A percentile compares a stretch with the other conserved stretches of the same genome.
Evolutionary conservation across 2,329 filamentous ascomycete genomes (phyloP).

Genomic region (Ceratocystis albifundus): DNA sequence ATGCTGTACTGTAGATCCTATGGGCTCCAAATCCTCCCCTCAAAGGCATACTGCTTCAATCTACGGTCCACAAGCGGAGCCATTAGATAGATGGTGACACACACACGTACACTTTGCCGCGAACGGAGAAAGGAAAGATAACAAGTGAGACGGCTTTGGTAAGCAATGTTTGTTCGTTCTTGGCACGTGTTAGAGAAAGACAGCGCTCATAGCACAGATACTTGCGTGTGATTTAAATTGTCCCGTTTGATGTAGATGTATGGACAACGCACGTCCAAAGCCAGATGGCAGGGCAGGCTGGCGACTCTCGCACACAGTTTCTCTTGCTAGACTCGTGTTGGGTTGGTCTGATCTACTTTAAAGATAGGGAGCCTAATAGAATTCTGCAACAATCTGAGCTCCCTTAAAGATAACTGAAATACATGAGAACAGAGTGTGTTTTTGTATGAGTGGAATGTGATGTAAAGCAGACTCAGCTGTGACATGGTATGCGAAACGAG

Average conservation of each 20-base stretch:
- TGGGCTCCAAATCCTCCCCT: background rate
- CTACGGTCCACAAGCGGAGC: background rate
- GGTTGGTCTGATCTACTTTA: background rate
- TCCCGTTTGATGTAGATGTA: too few species aligned
- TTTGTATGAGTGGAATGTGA: background rate
- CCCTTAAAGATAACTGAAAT: background rate
- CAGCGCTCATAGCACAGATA: background rate
- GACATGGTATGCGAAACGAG: background rate
- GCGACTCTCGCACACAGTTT: background rate
- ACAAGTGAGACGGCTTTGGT: background rate
- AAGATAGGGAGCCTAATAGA: background rate
- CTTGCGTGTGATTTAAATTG: too few species aligned
- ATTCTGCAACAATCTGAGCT: background rate
- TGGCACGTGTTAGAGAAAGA: slow-evolving; percentile 1
- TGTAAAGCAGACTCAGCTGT: background rate
- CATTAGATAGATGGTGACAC: slow-evolving; percentile 3
- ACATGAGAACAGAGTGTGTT: background rate
- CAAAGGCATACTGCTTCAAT: background rate
- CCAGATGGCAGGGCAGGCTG: background rate
- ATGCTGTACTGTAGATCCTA: slow-evolving; percentile 1
- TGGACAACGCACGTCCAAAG: background rate
- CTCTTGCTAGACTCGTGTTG: background rate
- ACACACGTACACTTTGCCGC: background rate
- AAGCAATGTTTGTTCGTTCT: background rate
- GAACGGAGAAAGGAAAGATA: slow-evolving; percentile 6